Percentiles rank a stretch among this genome's conserved stretches.
These are phyloP conservation scores for Pholiota molesta DNA, from an alignment of 768 basidiomycete species.

Conservation along the genomic window DNA sequence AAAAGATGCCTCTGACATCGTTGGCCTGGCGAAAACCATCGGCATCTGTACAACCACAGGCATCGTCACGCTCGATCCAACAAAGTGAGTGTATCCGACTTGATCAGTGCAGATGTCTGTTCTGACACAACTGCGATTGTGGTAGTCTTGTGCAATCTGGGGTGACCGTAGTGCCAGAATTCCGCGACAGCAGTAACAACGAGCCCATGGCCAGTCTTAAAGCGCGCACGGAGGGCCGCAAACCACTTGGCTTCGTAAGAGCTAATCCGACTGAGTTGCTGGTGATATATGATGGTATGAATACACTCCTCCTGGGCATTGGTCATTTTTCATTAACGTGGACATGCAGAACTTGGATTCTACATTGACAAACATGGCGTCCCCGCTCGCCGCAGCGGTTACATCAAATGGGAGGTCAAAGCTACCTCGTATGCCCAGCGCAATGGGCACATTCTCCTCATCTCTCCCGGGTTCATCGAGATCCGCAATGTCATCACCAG, in stretches of 20 bases:
- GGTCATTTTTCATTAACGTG: background rate
- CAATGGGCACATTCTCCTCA: constrained; percentile 66
- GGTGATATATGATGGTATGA: constrained; percentile 75
- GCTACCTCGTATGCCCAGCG: constrained; percentile 65
- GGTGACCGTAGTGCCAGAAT: constrained; percentile 61
- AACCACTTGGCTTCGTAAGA: constrained; percentile 69
- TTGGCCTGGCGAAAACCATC: constrained; percentile 60
- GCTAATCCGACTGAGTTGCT: constrained; percentile 58
- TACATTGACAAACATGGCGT: constrained; percentile 73
- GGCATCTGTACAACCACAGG: constrained; percentile 68
- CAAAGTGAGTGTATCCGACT: constrained; percentile 49
- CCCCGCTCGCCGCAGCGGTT: constrained; percentile 62
- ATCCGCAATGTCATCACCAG: constrained; percentile 67
- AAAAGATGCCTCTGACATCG: constrained; percentile 67
- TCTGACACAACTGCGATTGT: background rate
- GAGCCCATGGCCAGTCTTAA: constrained; percentile 56
- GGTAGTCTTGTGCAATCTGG: constrained; percentile 43
- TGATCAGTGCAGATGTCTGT: background rate
- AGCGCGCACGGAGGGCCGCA: constrained; percentile 54
- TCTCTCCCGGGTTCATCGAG: constrained; percentile 78
- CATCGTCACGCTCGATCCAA: constrained; percentile 68
- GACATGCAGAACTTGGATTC: constrained; percentile 64
- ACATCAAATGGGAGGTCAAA: constrained; percentile 79
- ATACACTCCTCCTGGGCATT: background rate
- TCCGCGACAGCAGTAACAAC: constrained; percentile 42